Conservation (phyloP, 768 basidiomycete genomes). For the Russula sp. region DNA sequence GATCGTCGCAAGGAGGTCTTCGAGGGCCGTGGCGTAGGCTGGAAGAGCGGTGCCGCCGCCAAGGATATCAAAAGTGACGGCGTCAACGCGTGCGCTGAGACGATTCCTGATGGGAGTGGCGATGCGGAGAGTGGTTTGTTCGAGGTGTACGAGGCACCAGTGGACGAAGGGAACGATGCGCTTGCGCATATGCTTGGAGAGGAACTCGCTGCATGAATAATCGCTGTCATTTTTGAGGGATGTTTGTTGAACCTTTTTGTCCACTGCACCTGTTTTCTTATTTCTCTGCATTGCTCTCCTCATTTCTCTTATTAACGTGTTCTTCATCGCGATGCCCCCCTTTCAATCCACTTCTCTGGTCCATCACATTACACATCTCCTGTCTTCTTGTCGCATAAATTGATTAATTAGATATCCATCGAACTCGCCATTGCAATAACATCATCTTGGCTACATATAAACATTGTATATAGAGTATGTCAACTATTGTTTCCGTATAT, state of each 20-base stretch:
- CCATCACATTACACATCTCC: too few species aligned
- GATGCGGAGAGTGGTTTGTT: constrained; percentile 49
- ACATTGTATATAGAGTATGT: too few species aligned
- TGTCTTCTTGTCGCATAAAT: too few species aligned
- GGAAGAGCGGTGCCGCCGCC: constrained; percentile 45
- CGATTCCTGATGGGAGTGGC: background rate
- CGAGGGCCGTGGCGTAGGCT: constrained; percentile 59
- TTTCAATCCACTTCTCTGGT: too few species aligned
- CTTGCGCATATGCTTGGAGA: constrained; percentile 63
- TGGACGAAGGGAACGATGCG: constrained; percentile 56
- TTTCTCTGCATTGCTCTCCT: background rate
- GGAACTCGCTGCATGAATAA: constrained; percentile 18
- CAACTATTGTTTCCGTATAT: too few species aligned
- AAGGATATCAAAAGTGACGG: constrained; percentile 16
- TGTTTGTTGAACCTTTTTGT: too few species aligned
- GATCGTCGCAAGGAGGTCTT: constrained; percentile 76
- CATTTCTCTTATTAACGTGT: too few species aligned
- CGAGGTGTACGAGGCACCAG: constrained; percentile 68
- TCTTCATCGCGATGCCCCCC: too few species aligned
- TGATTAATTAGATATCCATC: too few species aligned
- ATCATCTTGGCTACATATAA: too few species aligned
- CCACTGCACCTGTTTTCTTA: too few species aligned
- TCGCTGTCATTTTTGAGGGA: background rate
- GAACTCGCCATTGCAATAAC: too few species aligned
- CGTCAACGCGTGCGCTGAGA: background rate